Conservation (phyloP, 164 flowering plant species). For the Pachysandra terminalis region DNA sequence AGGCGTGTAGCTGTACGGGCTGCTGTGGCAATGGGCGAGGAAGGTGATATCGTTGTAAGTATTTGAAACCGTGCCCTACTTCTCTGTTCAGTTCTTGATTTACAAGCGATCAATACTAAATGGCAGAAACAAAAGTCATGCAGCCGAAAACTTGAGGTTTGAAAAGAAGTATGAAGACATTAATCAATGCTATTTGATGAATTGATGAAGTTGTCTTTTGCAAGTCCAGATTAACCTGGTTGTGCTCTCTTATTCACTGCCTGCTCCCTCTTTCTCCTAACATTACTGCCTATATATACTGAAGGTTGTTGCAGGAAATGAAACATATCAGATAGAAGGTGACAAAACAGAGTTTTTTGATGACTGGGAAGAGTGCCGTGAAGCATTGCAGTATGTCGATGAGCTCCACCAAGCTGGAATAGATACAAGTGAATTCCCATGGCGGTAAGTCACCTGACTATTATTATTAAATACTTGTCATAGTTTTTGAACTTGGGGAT, state of each 20-base stretch:
- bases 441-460: conserved; percentile 55
- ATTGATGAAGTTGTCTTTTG: not conserved
- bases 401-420: conserved; percentile 97
- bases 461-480: not conserved
- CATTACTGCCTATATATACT: conserved; percentile 12
- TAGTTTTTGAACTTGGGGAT: too few species aligned
- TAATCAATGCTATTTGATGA: not conserved
- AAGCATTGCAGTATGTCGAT: conserved; percentile 93
- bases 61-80: conserved; percentile 4
- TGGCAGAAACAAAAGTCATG: too few species aligned
- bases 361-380: conserved; percentile 97
- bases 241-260: not conserved
- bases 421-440: conserved; percentile 96
- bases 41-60: conserved; percentile 99
- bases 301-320: conserved; percentile 95
- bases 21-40: conserved; percentile 99
- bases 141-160: not conserved
- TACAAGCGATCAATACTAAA: too few species aligned
- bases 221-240: not conserved
- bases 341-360: conserved; percentile 85
- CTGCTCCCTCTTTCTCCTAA: not conserved
- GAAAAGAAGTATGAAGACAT: not conserved
- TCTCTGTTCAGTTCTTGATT: not conserved
- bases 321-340: conserved; percentile 75
- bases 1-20: conserved; percentile 92